Base-by-base conservation (phyloP, 768 basidiomycete genomes). In the Kwoniella botswanensis region DNA sequence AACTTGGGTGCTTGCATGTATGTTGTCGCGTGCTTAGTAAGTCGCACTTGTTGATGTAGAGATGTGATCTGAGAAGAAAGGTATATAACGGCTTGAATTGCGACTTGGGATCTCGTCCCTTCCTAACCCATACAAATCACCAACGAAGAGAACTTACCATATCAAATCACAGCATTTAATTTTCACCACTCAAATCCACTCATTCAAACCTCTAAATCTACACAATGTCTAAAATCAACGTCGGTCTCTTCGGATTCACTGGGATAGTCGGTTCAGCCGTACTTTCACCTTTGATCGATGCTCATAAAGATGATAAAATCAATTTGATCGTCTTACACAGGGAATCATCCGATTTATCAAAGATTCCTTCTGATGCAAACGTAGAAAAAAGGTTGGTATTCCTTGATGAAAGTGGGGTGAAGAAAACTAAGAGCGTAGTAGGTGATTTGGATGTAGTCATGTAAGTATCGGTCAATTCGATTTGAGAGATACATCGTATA, bases 321-420 rank as follows among this genome's bases (percentile, higher is more conserved):
- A 71, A 67, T 53, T 53, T 71, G 10, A 41, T 71, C 50, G 44
- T 71, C 59, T 52, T 71, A 10, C 59, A 71, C 43, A 35, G 70
- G 15, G 63, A 67, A 42, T 21, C 44, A 0, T 61, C 65, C 15
- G 63, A 71, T 53, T 21, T 67, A 18, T 67, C 58, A 4, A 66
- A 58, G n/a, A n/a, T 71, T 18, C 70, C 70, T 12, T 43, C 46
- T 15, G 52, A 52, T 12, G 43, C 24, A 15, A 22, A 52, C 3
- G 43, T 68, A 18, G 62, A 72, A 26, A 63, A 60, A 24, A 56
- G 67, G 29, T 50, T 67, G 4, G 42, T 71, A 4, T 29, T 67
- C 15, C 29, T 71, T 11, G 58, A 52, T 21, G 63, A 62, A 6
- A 53, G 41, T 12, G 65, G 59, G 7, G 7, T 54, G 35, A 57